Evolutionary conservation across 345 rosid genomes (phyloP), one percentile per base, ranked within the genome.

Genomic region (Rubroshorea leprosula): DNA sequence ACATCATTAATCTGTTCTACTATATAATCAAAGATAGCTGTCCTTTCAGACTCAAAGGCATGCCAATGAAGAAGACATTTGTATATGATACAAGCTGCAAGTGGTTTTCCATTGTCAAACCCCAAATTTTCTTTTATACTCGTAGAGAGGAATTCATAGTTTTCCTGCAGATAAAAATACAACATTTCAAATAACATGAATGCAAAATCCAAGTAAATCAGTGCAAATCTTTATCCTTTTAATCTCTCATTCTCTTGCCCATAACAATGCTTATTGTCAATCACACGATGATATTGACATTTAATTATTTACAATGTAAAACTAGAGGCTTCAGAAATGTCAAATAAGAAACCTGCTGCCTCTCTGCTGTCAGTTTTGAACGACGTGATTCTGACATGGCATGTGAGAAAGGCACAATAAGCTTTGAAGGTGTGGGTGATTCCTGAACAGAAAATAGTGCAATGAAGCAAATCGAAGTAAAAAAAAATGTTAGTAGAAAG

Each of bases 61-160:
- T 74, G 99, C 99, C 99, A 89, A 57, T 83, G 88, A 72, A 76
- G 81, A 75, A 93, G 96, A 76, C 90, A 87, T 76, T 84, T 85
- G 77, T 82, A 89, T 56, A 89, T 80, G 51, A 87, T 75, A 74
- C 94, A 87, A 66, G 94, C 97, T 65, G 96, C 94, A 62, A 93
- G 68, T 19, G 97, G 99, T 74, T 87, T 93, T 52, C 86, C 90
- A 76, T 74, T 74, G 59, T 65, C 63, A 65, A 93, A 93, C 22
- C 96, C 97, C 68, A 87, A 60, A 67, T 80, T 79, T 77, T 89
- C 99, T 68, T 74, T 89, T 61, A 93, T 87, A 68, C 97, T 87
- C 65, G 73, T 83, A 23, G 96, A 89, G 31, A 93, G 87, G 65
- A 89, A 75, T 62, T 85, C 97, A 64, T 71, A 87, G 72, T 86